Evolutionary conservation across 768 basidiomycete genomes (phyloP), one percentile per base, ranked within the genome.

Genomic region (Russula griseocarnosa): DNA sequence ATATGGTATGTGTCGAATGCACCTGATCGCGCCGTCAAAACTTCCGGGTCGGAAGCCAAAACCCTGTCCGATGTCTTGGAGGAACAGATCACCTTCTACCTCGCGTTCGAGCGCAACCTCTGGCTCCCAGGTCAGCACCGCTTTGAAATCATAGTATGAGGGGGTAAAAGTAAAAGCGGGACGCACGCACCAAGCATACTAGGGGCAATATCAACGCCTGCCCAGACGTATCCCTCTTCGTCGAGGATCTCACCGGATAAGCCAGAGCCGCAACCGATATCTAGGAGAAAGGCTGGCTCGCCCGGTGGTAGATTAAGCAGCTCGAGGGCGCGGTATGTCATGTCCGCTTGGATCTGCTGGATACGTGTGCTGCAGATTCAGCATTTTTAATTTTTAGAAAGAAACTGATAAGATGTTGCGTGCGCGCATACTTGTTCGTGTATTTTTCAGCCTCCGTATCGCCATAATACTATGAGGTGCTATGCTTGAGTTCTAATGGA

Each of bases 11-110:
- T 30, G 16, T n/a, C 78, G 38, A 28, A 40, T 79, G 40, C 42
- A 90, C 94, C 94, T 96, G 71, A 99, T 98, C 7, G 93, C 95
- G 46, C 96, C 97, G 73, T 99, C 97, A 73, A 99, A 98, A 66
- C 90, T 90, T 65, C 96, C 97, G 61, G 97, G 92, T 46, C 97
- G 83, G 75, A 97, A 99, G 8, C 95, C 94, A 71, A 98, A 91
- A 0, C 97, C 97, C 73, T 99, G 97, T 0, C 97, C 97, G 49
- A 98, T 97, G 71, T 99, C 97, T 69, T 98, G 95, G 38, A 98
- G 75, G 74, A 99, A 96, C 26, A 99, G 77, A 74, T 99, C 97
- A 3, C 97, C 97, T 67, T 95, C 93, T 0, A 98, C 90, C 72
- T 98, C 92, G 46, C 96, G 81, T 73, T 98, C 94, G 56, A 99